Evolutionary conservation across 805 yeast species (phyloP), one percentile per base, ranked within the genome.

Genomic region (Pichia eremophila): DNA sequence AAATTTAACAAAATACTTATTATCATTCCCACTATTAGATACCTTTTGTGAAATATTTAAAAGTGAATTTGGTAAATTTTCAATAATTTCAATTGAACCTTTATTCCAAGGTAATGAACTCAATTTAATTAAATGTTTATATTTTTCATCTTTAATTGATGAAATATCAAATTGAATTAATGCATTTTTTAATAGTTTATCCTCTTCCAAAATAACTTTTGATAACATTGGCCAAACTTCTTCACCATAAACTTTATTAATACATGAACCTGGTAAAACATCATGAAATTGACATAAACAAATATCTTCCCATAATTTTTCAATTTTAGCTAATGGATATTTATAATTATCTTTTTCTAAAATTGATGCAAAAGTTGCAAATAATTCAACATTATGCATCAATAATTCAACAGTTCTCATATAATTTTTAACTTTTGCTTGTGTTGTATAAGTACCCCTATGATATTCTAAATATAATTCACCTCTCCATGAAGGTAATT

Each of bases 251-350:
- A 93, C 96, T 80, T 87, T 79, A 52, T 88, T 96, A 58, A 91
- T 91, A 66, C 96, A 87, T 7, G 95, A 83, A 3, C 99, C 99
- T 2, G 99, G 99, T 45, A 93, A 72, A n/a, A 91, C 97, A 68
- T 91, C 99, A 64, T 91, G 99, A 70, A 91, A 91, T 63, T 91
- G 98, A 61, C 96, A 89, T 47, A 93, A 69, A 51, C 89, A 78
- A 19, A 91, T 79, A 63, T 86, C 81, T 62, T 88, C 91, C 99
- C 99, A 91, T 51, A 91, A 64, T 2, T 67, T 72, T 52, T 81
- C 79, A 40, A 91, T 73, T 50, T 81, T 76, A 37, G 74, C 67
- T 32, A 73, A 70, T 2, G 99, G 99, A 62, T 91, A 91, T 49
- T 67, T 69, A 64, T 81, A 91, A 5, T 25, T 12, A 1, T 69